These are phyloP conservation scores for Irpex lacteus DNA, from an alignment of 1,284 basidiomycete genomes.

Conservation along the genomic window DNA sequence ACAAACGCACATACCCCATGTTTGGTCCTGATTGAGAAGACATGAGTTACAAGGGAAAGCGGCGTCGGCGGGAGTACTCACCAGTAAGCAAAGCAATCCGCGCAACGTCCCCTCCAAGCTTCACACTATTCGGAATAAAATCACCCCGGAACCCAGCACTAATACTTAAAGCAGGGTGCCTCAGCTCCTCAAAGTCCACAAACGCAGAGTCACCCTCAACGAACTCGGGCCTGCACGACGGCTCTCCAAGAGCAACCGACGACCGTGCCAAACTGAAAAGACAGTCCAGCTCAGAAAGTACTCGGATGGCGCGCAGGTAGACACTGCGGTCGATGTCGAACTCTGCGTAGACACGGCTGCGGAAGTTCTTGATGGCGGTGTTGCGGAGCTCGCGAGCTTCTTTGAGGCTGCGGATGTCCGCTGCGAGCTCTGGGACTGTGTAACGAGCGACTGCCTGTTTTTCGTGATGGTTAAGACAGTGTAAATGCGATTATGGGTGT, in stretches of 20 bases:
- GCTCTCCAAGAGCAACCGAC: conserved; percentile 87
- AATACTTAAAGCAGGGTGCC: conserved; percentile 83
- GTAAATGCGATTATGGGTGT: background rate
- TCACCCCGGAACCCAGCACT: conserved; percentile 58
- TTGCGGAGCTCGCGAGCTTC: conserved; percentile 89
- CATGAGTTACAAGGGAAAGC: conserved; percentile 1
- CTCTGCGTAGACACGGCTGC: conserved; percentile 74
- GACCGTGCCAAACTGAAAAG: conserved; percentile 91
- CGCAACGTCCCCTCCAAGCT: conserved; percentile 76
- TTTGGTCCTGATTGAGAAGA: conserved; percentile 65
- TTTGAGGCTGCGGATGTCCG: conserved; percentile 78
- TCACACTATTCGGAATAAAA: conserved; percentile 95
- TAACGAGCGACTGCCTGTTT: conserved; percentile 72
- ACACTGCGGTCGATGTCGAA: conserved; percentile 83
- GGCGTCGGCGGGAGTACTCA: conserved; percentile 22
- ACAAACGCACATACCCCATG: conserved; percentile 64
- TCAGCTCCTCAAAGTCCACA: conserved; percentile 75
- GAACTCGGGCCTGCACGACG: conserved; percentile 88
- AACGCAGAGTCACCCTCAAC: conserved; percentile 78
- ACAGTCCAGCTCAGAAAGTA: conserved; percentile 90
- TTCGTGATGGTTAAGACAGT: background rate
- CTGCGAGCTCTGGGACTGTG: conserved; percentile 69
- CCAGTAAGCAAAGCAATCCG: conserved; percentile 91
- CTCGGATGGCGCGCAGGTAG: conserved; percentile 78
- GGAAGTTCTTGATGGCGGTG: conserved; percentile 80